These are phyloP conservation scores for Suillus sp. DNA, from an alignment of 768 basidiomycete genomes.

Conservation along the genomic window DNA sequence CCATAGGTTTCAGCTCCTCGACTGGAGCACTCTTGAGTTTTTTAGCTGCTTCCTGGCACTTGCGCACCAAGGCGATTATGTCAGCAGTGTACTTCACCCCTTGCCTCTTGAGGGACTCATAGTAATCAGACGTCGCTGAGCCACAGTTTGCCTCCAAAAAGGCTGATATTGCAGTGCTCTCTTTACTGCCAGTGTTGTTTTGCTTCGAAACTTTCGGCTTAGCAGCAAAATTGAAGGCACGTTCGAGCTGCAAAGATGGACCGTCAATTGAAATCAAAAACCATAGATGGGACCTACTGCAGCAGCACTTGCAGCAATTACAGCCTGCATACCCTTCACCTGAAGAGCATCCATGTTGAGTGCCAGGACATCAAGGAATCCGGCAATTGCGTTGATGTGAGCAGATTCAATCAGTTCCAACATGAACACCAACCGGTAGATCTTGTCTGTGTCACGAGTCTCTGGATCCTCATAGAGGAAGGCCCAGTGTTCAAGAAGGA, in stretches of 20 bases:
- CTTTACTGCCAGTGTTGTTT: neutral
- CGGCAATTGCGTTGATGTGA: conserved; percentile 4
- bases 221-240: conserved; percentile 5
- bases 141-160: neutral
- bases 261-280: neutral
- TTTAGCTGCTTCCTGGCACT: neutral
- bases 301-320: conserved; percentile 10
- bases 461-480: conserved; percentile 15
- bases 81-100: neutral
- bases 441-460: neutral
- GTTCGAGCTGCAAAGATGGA: conserved; percentile 10
- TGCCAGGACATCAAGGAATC: conserved; percentile 4
- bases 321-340: conserved; percentile 4
- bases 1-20: neutral
- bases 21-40: too few species aligned
- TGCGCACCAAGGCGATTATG: neutral
- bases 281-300: conserved; percentile 7
- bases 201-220: neutral
- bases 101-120: neutral
- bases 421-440: conserved; percentile 11
- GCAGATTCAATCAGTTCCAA: conserved; percentile 9
- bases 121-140: neutral
- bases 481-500: neutral
- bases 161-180: neutral
- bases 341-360: neutral